Base-by-base conservation (phyloP, 164 flowering plant genomes). In the Magnolia sinica region DNA sequence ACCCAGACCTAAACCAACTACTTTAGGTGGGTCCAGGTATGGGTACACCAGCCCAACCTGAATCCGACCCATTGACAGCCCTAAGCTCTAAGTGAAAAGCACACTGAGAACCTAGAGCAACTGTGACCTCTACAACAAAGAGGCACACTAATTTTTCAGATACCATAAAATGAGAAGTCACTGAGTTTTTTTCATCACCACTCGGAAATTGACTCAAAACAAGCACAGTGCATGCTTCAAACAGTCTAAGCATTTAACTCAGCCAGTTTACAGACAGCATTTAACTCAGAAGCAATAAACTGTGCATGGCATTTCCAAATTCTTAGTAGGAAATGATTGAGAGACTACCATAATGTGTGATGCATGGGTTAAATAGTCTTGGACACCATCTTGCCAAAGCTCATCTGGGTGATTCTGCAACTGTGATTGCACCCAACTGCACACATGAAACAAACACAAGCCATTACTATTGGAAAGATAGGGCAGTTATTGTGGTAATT, bases 361-460 rank as follows among this genome's bases (percentile, higher is more conserved):
- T 79, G 97, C 93, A 88, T 96, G 95, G 81, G 80, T 65, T 13
- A 92, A 75, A 78, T 96, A 96, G 81, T 92, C 97, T 50, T 82
- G 87, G 24, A 89, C 86, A 19, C 98, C 99, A 85, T 91, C 99
- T 84, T 91, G 91, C 99, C 99, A 96, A 81, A 96, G 97, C 79
- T 92, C 99, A 84, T 96, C 94, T 11, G 98, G 97, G 76, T 92
- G 97, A 79, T 90, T 87, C 77, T 87, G 88, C 75, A 96, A 79
- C 75, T 96, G 98, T 68, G 81, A 71, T 76, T 94, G 97, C 77
- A 96, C 92, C 98, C 99, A 96, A 77, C 99, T 96, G 91, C 74
- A 63, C 77, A 80, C 27, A 74, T 4, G 11, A 72, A 64, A 73
- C 20, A 52, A 50, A 73, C 51, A 64, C 11, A 45, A 50, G 59